phyloP scores from a whole-genome alignment of 2,329 filamentous ascomycete genomes.

The Dactylellina sp. region DNA sequence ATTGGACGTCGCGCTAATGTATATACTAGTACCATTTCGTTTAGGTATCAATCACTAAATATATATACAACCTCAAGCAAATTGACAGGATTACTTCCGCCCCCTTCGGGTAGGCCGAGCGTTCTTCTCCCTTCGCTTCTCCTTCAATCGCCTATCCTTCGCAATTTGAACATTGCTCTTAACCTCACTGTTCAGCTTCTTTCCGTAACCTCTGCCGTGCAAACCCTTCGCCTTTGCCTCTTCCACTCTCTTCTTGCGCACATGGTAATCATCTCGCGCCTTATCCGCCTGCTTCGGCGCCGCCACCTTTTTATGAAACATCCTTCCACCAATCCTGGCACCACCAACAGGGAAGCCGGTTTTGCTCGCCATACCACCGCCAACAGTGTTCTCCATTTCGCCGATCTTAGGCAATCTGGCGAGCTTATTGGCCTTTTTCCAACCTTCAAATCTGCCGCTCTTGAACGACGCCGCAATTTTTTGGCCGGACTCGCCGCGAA shows the following conservation, averaged over 20 bases:
- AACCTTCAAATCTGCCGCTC: slow-evolving; percentile 90
- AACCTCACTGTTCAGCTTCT: slow-evolving; percentile 80
- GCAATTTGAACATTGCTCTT: slow-evolving; percentile 85
- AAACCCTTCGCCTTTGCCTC: slow-evolving; percentile 87
- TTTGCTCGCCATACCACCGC: slow-evolving; percentile 60
- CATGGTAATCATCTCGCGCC: slow-evolving; percentile 88
- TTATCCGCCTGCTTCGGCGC: slow-evolving; percentile 95
- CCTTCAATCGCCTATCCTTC: slow-evolving; percentile 81
- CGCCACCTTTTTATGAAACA: slow-evolving; percentile 79
- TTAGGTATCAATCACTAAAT: slow-evolving; percentile 20
- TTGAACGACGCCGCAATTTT: slow-evolving; percentile 96
- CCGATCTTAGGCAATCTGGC: slow-evolving; percentile 82
- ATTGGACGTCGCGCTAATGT: slow-evolving; percentile 18
- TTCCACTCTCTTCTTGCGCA: slow-evolving; percentile 87
- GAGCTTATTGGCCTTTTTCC: slow-evolving; percentile 87
- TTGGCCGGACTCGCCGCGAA: slow-evolving; percentile 89
- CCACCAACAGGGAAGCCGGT: slow-evolving; percentile 72
- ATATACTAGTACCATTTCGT: slow-evolving; percentile 26
- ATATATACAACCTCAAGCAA: slow-evolving; percentile 18
- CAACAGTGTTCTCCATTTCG: slow-evolving; percentile 73
- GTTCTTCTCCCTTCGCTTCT: slow-evolving; percentile 86
- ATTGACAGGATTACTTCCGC: slow-evolving; percentile 37
- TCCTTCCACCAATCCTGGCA: slow-evolving; percentile 58
- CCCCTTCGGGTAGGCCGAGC: slow-evolving; percentile 75
- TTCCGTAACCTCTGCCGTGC: slow-evolving; percentile 75